phyloP scores from a whole-genome alignment of 352 stramenopile species.

The Chrysophaeum taylorii region DNA sequence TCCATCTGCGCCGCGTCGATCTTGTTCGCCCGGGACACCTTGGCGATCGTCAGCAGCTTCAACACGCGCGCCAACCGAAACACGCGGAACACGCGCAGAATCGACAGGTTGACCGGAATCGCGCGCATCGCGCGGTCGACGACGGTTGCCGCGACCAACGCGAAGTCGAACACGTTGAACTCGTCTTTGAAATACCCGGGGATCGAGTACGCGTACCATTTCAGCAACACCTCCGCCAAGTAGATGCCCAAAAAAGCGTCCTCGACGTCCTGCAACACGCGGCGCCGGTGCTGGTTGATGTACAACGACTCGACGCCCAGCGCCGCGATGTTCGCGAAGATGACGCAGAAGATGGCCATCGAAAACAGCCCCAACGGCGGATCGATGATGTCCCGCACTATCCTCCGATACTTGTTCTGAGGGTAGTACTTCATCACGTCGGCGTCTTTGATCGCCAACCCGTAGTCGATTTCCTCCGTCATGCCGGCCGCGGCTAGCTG shows the following conservation, averaged over 20 bases:
- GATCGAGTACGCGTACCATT: constrained; percentile 62
- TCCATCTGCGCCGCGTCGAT: constrained; percentile 12
- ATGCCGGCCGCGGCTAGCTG: no score
- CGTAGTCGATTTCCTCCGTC: neutral
- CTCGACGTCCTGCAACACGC: no score
- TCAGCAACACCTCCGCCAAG: constrained; percentile 55
- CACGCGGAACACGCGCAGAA: constrained; percentile 16
- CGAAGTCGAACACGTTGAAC: constrained; percentile 63
- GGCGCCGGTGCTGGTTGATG: no score
- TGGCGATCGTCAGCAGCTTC: constrained; percentile 29
- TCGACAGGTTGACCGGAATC: neutral
- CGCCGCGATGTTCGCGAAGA: neutral
- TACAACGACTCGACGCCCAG: no score
- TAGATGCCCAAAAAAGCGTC: constrained; percentile 46
- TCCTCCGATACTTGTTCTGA: no score
- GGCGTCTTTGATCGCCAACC: neutral
- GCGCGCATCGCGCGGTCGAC: neutral
- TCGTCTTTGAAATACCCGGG: constrained; percentile 47
- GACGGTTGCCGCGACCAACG: constrained; percentile 7
- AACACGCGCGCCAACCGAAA: constrained; percentile 33
- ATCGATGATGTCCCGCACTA: neutral
- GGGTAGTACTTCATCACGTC: no score
- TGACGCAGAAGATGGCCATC: neutral
- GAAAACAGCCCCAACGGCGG: neutral
- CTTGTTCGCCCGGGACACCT: neutral